Evolutionary conservation across 2,329 filamentous ascomycete species (phyloP), one percentile per base, ranked within the genome.

Genomic region (Pseudogymnoascus destructans): DNA sequence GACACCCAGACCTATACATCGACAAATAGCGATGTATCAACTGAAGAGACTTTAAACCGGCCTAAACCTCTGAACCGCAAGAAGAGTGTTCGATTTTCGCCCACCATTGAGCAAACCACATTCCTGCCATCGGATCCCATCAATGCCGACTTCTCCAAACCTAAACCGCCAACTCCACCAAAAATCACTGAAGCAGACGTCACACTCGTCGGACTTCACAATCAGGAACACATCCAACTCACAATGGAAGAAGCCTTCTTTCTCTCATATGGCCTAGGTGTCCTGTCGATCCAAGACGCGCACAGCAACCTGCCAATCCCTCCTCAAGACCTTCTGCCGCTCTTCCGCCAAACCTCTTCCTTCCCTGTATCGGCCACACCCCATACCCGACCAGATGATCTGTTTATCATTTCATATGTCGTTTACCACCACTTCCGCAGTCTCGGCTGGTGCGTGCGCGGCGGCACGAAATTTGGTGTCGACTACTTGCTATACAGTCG

Each of bases 391-490:
- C 82, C 89, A 0, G 89, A 95, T 69, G 88, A 95, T 66, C 79
- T 82, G 0, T 98, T 98, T 70, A 74, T 97, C 17, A 70, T 95
- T 0, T 85, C 89, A 59, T 98, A 97, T 67, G 84, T 83, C 10
- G 89, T 89, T 15, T 98, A 95, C 70, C 93, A 98, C 69, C 92
- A 98, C 70, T 98, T 95, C 73, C 86, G 93, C 35, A 95, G 90
- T 0, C 77, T 97, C 0, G 93, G 93, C 21, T 98, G 93, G 92
- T 89, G 96, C 1, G 86, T 95, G 0, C 85, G 95, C 11, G 84
- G 87, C 4, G 95, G 93, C 33, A 85, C 95, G 69, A 98, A 98
- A 68, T 98, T 98, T 66, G 89, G 88, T 19, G 87, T 90, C 8
- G 93, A 98, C 70, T 96, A 89, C 75, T 75, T 98, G n/a, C 79